phyloP scores from a whole-genome alignment of 768 basidiomycete species.

The Russula foetens region DNA sequence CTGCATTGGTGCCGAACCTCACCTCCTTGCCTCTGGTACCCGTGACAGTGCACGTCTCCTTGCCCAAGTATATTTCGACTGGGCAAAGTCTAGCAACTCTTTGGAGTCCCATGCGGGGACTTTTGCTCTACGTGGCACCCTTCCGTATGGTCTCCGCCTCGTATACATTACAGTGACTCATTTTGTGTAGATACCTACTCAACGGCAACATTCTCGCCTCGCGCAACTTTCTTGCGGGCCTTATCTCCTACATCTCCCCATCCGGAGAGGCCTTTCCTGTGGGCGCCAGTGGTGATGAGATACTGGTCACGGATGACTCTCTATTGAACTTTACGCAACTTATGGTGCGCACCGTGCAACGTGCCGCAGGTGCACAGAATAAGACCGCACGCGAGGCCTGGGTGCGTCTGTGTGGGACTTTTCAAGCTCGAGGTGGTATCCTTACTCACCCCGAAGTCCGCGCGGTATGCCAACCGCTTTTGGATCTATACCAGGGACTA shows the following conservation, averaged over 20 bases:
- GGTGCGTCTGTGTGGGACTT: constrained; percentile 78
- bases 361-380: constrained; percentile 73
- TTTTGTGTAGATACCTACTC: constrained; percentile 52
- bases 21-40: constrained; percentile 80
- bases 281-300: constrained; percentile 42
- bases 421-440: constrained; percentile 62
- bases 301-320: constrained; percentile 65
- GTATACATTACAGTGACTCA: constrained; percentile 1
- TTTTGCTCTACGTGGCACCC: constrained; percentile 77
- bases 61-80: constrained; percentile 81
- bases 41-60: constrained; percentile 83
- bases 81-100: constrained; percentile 45
- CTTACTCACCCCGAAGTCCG: constrained; percentile 55
- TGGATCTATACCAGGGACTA: neutral
- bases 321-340: constrained; percentile 87
- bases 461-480: constrained; percentile 1
- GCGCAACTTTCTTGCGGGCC: constrained; percentile 83
- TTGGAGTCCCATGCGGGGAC: constrained; percentile 36
- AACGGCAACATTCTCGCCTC: constrained; percentile 92
- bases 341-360: constrained; percentile 81
- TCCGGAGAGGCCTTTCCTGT: constrained; percentile 34
- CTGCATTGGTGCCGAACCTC: constrained; percentile 68
- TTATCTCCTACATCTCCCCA: constrained; percentile 53
- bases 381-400: constrained; percentile 73
- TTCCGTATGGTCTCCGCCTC: constrained; percentile 56